Evolutionary conservation across 495 filamentous ascomycete species (phyloP), one percentile per base, ranked within the genome.

Genomic region (Penicillium pancosmium): DNA sequence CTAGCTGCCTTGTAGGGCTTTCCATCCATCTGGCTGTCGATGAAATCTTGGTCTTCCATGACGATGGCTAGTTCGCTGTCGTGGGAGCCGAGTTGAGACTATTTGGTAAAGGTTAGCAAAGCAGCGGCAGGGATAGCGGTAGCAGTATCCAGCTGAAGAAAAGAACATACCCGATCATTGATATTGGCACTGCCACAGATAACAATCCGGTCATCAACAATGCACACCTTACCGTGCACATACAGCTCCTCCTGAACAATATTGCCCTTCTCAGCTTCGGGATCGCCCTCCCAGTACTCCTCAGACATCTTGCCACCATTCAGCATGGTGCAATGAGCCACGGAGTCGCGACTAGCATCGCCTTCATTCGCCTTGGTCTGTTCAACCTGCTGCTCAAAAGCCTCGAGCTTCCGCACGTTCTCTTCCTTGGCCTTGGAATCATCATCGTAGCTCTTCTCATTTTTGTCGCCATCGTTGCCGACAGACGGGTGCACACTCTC

Each of bases 161-260:
- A 31, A 33, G 21, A 47, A 64, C 77, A 73, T 75, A 84, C 82
- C 49, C 94, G 84, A 67, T 97, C 93, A 65, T 98, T 97, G 71
- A 98, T 85, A 71, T 98, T 97, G 41, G 89, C 88, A 53, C 84
- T 89, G 15, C 93, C 93, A 68, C 93, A 96, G 55, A 97, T 88
- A 23, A 86, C 87, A 38, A 89, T 81, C 38, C 84, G 80, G 67
- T 97, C 91, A 66, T 97, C 92, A 13, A 86, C 90, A 60, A 96
- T 96, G 57, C 91, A 81, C 34, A 94, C 80, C 73, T 97, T 97
- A 40, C 85, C 89, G 68, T 98, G 93, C 38, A 97, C 84, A 62
- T 97, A 98, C 1, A 97, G 81, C 77, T 98, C 92, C 69, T 98
- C 93, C 66, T 97, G 93, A 49, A 97, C 85, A 75, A 96, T 91